Evolutionary conservation across 108 stramenopile genomes (phyloP).

Genomic region (Cyclotella choctawhatcheeana): DNA sequence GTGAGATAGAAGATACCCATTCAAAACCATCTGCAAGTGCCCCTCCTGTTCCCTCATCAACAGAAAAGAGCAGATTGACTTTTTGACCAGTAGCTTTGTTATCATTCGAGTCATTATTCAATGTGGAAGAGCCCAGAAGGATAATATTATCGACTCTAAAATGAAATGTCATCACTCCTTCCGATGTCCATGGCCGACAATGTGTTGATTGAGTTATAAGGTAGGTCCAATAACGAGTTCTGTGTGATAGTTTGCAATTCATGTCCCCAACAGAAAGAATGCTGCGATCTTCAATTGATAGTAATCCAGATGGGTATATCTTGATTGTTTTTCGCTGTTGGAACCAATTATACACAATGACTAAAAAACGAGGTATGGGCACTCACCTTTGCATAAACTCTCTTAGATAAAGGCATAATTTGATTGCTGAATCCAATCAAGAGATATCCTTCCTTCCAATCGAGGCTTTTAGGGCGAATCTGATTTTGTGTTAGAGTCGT

Average conservation of each 20-base stretch:
- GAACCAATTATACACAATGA: neutral
- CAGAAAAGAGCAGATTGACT: constrained; percentile 15
- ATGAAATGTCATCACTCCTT: constrained; percentile 37
- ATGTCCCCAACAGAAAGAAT: neutral
- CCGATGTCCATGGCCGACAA: constrained; percentile 31
- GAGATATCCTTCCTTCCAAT: constrained; percentile 6
- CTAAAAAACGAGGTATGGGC: neutral
- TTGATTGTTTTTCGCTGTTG: constrained; percentile 6
- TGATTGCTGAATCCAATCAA: neutral
- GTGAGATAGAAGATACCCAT: constrained; percentile 29
- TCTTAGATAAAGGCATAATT: neutral
- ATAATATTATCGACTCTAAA: constrained; percentile 26
- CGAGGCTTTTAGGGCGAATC: neutral
- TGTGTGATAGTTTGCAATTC: constrained; percentile 3
- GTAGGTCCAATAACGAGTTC: constrained; percentile 28
- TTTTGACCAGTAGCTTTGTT: neutral
- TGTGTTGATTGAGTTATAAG: constrained; percentile 16
- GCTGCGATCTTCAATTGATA: constrained; percentile 48
- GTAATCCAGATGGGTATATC: constrained; percentile 47
- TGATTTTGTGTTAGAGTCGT: neutral
- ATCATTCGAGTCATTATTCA: neutral
- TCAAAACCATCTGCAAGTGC: constrained; percentile 42
- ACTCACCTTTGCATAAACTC: constrained; percentile 12
- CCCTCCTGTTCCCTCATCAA: constrained; percentile 44
- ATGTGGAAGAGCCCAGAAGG: constrained; percentile 31